These are phyloP conservation scores for Rosa hybrid DNA, from an alignment of 331 rosid genomes.

Conservation along the genomic window DNA sequence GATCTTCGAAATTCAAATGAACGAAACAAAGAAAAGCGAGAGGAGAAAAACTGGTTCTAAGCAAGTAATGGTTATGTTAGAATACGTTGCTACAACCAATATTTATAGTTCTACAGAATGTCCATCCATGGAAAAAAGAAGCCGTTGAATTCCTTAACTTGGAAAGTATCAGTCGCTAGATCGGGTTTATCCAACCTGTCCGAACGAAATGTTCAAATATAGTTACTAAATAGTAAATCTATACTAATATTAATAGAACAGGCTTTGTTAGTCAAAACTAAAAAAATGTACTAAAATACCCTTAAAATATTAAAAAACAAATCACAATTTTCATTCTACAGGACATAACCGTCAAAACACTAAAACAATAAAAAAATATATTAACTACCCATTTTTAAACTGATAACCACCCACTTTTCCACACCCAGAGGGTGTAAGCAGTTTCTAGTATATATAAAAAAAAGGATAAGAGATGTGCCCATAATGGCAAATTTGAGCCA, in stretches of 20 bases:
- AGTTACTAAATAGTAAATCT: background rate
- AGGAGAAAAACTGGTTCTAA: background rate
- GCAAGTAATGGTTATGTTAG: background rate
- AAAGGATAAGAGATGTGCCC: background rate
- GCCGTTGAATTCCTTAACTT: background rate
- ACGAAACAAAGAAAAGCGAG: background rate
- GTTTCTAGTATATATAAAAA: background rate
- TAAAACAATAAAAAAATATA: no score
- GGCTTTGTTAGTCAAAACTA: no score
- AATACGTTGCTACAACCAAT: background rate
- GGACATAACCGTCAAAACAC: no score
- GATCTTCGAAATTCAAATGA: background rate
- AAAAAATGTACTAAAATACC: no score
- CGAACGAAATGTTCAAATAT: background rate
- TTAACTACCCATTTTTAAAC: no score
- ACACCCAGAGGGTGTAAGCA: no score
- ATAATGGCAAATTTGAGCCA: background rate
- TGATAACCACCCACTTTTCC: no score
- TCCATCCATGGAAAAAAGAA: background rate
- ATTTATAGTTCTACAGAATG: background rate
- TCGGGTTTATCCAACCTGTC: background rate
- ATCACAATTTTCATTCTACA: no score
- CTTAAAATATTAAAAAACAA: no score
- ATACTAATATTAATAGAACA: no score
- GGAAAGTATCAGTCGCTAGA: background rate